Base-by-base conservation (phyloP, 805 yeast genomes). In the Pichia gijzeniarum region DNA sequence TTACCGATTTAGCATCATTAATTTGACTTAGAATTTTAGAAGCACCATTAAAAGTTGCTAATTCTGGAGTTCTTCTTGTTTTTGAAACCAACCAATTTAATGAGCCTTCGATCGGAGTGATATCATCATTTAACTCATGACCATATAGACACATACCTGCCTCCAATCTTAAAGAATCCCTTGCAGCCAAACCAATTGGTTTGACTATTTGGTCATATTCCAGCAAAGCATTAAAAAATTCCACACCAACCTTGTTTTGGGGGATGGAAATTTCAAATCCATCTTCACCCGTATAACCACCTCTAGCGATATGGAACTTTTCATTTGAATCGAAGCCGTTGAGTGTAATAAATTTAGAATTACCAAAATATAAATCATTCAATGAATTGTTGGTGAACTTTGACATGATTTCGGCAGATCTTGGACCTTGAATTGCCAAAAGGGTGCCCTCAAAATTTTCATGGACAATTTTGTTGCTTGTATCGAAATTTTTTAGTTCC, bases 111-210 rank as follows among this genome's bases (percentile, higher is more conserved):
- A 91, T 79, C 10, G 99, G 99, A 2, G 96, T 83, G 27, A 77
- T 79, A 12, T 68, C 63, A 55, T 88, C 95, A 50, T 75, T 77
- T 57, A 93, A 73, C 65, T 93, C 99, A 62, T 89, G 85, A 2
- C 99, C 99, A 58, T 93, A 93, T 45, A 93, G 73, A 66, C 99
- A 93, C 96, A 93, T 86, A 28, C 99, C 99, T 4, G 99, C 99
- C 69, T 93, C 99, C 43, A 93, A 70, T 59, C 99, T 79, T 53
- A 93, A 72, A 10, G 97, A 86, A 64, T 93, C 99, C 65, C 99
- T 81, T 2, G 99, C 98, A n/a, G 98, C 99, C 42, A 93, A 77
- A 4, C 99, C 99, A 55, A 89, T 86, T 33, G 96, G 95, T 61
- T 77, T 79, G 40, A 88, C 86, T 12, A 69, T 62, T 41, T 72